These are phyloP conservation scores for Vitis hybrid DNA, from an alignment of 177 flowering plant genomes.

Conservation along the genomic window DNA sequence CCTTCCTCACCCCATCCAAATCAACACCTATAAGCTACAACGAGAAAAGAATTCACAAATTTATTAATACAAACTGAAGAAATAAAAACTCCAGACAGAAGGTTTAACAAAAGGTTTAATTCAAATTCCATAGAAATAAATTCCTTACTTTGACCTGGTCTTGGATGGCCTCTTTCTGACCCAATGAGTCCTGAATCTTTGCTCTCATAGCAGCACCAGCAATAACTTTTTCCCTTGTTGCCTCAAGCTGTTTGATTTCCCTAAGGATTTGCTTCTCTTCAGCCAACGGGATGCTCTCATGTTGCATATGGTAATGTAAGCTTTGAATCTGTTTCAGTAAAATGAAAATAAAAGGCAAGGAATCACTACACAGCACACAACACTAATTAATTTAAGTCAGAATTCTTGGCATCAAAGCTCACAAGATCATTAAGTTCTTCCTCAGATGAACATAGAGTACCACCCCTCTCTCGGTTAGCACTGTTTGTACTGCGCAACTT, in stretches of 20 bases:
- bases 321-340: conserved; percentile 58
- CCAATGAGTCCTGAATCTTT: conserved; percentile 72
- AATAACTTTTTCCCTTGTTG: conserved; percentile 76
- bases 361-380: neutral
- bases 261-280: conserved; percentile 88
- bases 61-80: neutral
- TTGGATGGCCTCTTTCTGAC: conserved; percentile 71
- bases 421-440: conserved; percentile 83
- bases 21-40: conserved; percentile 72
- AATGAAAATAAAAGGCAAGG: conserved; percentile 1
- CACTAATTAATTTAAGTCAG: neutral
- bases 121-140: neutral
- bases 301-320: conserved; percentile 78
- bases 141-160: conserved; percentile 81
- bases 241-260: conserved; percentile 87
- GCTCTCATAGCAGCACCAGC: conserved; percentile 78
- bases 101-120: neutral
- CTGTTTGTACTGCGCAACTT: conserved; percentile 56
- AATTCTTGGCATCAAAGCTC: conserved; percentile 23
- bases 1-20: conserved; percentile 82
- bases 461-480: conserved; percentile 52
- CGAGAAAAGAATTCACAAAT: neutral
- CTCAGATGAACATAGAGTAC: conserved; percentile 76
- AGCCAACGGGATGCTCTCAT: conserved; percentile 81
- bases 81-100: neutral